Base-by-base conservation (phyloP, 768 basidiomycete species). In the Lactifluus volemus region DNA sequence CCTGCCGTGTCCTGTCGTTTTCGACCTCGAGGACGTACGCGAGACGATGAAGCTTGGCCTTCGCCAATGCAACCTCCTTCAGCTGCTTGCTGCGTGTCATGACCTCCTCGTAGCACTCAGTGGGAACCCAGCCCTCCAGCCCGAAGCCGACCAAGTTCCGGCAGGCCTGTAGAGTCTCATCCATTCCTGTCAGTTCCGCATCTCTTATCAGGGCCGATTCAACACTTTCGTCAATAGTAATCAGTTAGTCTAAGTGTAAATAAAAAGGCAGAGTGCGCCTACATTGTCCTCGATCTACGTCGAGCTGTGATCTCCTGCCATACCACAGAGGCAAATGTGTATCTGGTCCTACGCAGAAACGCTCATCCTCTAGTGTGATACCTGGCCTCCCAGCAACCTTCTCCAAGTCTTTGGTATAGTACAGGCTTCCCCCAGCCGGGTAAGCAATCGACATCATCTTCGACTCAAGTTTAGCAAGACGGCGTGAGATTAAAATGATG, bases 211-310 rank as follows among this genome's bases (percentile, higher is more conserved):
- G 79, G 6, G 71, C 76, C 68, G 72, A 74, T 69, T 79, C 71
- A 57, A 72, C 71, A 61, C 65, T 76, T 72, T 73, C 59, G 65
- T 81, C 79, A 82, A 73, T 70, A 69, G 66, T 67, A 39, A 44
- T 70, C 63, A 51, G 58, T 74, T 68, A 67, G 71, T 76, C 73
- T 56, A 60, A 50, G 54, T 47, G 68, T 61, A 58, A 65, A 25
- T 34, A 58, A 59, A 30, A 66, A 72, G 51, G 71, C 65, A 70
- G 64, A 74, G 68, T 21, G 68, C 25, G 66, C 77, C 11, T 76
- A 81, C 81, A 81, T 57, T 81, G 80, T 76, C 80, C 79, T 61
- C 81, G 69, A 59, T 78, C 66, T 53, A 81, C 71, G 60, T 79
- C 74, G 61, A 81, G 79, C 73, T 77, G 69, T 62, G 77, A 71